Base-by-base conservation (phyloP, 257 asterid genomes). In the Scutellaria minor region DNA sequence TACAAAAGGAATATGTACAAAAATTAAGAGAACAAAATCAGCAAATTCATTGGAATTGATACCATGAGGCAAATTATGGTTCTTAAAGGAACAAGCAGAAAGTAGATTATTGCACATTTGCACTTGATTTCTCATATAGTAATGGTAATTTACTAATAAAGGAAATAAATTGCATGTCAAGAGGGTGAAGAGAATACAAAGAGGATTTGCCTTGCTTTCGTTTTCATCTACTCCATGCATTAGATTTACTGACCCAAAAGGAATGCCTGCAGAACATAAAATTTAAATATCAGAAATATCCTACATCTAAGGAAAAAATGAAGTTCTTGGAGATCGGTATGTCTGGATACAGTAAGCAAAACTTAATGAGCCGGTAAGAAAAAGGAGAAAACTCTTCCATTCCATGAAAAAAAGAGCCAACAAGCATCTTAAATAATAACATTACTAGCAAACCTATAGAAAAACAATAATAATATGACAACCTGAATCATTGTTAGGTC, bases 161-260 rank as follows among this genome's bases (percentile, higher is more conserved):
- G 39, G 71, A 70, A 82, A 47, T 44, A 73, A 68, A 48, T 48
- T 69, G 81, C 71, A 75, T 46, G 53, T 54, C 69, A 73, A 77
- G 78, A 83, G 85, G 92, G 87, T 60, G 70, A 85, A 89, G 87
- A 84, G 75, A 86, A 83, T 81, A 84, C 85, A 81, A 77, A 89
- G 87, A 86, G 83, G 88, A 57, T 86, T 83, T 88, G 87, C 99
- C 99, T 95, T 95, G 98, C 95, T 95, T 91, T 95, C 99, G 70
- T 90, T 83, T 79, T 90, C 96, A 84, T 95, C 99, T 22, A 95
- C 97, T 71, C 99, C 99, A 64, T 88, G 87, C 87, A 87, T 73
- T 73, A 95, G 87, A 87, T 95, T 95, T 74, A 95, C 99, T 55
- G 99, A 95, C 62, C 99, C 99, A 74, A 85, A 95, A 62, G 99